Conservation (phyloP, 2,329 filamentous ascomycete genomes). For the Alternaria sp. region DNA sequence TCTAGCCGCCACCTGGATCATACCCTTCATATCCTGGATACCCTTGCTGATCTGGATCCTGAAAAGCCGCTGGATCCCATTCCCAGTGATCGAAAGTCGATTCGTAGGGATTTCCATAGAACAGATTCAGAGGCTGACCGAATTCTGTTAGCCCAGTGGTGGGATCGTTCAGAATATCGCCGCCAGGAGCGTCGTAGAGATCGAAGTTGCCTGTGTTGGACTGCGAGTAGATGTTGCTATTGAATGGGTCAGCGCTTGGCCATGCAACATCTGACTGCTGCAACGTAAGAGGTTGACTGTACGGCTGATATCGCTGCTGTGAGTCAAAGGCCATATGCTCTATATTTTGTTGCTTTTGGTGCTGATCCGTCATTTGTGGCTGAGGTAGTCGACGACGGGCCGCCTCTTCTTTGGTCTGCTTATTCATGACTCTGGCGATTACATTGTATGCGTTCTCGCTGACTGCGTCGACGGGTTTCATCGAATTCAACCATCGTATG, state of each 20-base stretch:
- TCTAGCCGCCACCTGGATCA: background rate
- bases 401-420: background rate
- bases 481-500: slow-evolving; percentile 37
- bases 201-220: background rate
- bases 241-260: background rate
- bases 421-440: slow-evolving; percentile 16
- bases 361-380: background rate
- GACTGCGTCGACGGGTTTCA: slow-evolving; percentile 35
- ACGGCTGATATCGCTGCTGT: background rate
- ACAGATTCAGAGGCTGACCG: slow-evolving; percentile 4
- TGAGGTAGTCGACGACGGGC: background rate
- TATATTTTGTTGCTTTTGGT: background rate
- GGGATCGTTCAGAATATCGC: background rate
- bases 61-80: slow-evolving; percentile 2
- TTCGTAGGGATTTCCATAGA: slow-evolving; percentile 19
- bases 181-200: background rate
- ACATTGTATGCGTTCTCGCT: slow-evolving; percentile 38
- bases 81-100: slow-evolving; percentile 16
- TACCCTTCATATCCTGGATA: background rate
- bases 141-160: background rate
- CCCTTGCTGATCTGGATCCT: background rate
- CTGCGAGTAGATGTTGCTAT: background rate
- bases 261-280: background rate
- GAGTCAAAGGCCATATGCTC: background rate
- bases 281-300: background rate